Percentiles rank a stretch among this genome's conserved stretches.
Conservation (phyloP, 2,329 filamentous ascomycete species). For the Sarocladiaceae sp. region DNA sequence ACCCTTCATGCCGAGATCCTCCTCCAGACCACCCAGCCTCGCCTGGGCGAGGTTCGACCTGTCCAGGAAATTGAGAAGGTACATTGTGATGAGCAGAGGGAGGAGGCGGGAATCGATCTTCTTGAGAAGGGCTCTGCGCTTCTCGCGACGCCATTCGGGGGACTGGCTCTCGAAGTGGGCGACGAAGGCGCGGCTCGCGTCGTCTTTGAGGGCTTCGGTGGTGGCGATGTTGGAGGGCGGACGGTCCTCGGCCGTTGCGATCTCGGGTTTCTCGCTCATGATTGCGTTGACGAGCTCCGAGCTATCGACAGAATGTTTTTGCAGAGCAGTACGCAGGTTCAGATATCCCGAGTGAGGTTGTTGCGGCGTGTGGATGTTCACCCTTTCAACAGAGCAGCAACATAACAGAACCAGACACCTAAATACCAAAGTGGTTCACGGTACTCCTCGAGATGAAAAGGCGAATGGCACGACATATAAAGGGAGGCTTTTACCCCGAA, state of each 20-base stretch:
- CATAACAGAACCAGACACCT: too few relatives aligned
- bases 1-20: constrained; percentile 45
- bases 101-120: constrained; percentile 47
- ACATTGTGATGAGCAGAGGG: constrained; percentile 48
- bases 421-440: too few relatives aligned
- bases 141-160: constrained; percentile 14
- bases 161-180: not conserved
- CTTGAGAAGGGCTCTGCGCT: constrained; percentile 31
- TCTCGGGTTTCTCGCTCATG: constrained; percentile 1
- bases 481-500: too few relatives aligned
- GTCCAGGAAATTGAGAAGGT: constrained; percentile 50
- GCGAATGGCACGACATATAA: too few relatives aligned
- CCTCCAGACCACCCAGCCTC: constrained; percentile 44
- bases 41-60: constrained; percentile 48
- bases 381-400: too few relatives aligned
- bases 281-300: too few relatives aligned
- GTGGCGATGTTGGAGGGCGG: not conserved
- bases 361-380: too few relatives aligned
- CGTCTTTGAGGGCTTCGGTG: not conserved
- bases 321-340: too few relatives aligned
- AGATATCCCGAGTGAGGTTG: too few relatives aligned
- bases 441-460: too few relatives aligned
- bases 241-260: constrained; percentile 2
- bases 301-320: too few relatives aligned
- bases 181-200: constrained; percentile 2